Percentiles rank a stretch among this genome's conserved stretches.
These are phyloP conservation scores for Magnolia changhungtana DNA, from an alignment of 164 flowering plant species.

Conservation along the genomic window DNA sequence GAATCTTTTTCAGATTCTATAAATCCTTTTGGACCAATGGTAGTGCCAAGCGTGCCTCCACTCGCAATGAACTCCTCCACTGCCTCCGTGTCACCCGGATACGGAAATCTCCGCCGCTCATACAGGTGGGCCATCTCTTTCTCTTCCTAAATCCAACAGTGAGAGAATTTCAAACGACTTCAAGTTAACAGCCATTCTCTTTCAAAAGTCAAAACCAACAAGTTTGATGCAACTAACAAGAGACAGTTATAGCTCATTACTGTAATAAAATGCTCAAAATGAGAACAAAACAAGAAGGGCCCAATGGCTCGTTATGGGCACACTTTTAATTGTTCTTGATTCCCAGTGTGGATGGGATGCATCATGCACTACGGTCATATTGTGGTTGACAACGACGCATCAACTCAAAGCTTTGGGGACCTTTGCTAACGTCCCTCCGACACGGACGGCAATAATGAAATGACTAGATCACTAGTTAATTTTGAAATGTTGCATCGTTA, in stretches of 20 bases:
- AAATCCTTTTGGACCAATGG: conserved; percentile 74
- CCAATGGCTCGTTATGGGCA: too few species aligned
- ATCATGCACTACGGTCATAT: neutral
- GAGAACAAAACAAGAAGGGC: too few species aligned
- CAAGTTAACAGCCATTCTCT: neutral
- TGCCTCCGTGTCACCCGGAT: conserved; percentile 91
- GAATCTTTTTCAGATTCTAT: conserved; percentile 48
- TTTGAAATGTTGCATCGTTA: too few species aligned
- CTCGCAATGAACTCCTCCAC: conserved; percentile 79
- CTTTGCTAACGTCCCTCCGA: neutral
- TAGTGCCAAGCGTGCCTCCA: conserved; percentile 83
- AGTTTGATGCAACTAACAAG: neutral
- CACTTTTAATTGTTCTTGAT: too few species aligned
- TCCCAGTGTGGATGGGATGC: neutral
- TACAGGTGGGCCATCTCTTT: conserved; percentile 78
- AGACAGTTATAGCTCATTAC: too few species aligned
- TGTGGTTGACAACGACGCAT: neutral
- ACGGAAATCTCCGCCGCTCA: conserved; percentile 68
- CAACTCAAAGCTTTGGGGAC: neutral
- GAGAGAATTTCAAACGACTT: neutral
- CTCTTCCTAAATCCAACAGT: conserved; percentile 45
- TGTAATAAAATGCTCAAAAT: too few species aligned
- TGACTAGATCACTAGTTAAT: too few species aligned
- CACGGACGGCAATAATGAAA: neutral
- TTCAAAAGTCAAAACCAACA: too few species aligned